These are phyloP conservation scores for Rutstroemia sp. DNA, from an alignment of 2,329 filamentous ascomycete genomes.

Conservation along the genomic window DNA sequence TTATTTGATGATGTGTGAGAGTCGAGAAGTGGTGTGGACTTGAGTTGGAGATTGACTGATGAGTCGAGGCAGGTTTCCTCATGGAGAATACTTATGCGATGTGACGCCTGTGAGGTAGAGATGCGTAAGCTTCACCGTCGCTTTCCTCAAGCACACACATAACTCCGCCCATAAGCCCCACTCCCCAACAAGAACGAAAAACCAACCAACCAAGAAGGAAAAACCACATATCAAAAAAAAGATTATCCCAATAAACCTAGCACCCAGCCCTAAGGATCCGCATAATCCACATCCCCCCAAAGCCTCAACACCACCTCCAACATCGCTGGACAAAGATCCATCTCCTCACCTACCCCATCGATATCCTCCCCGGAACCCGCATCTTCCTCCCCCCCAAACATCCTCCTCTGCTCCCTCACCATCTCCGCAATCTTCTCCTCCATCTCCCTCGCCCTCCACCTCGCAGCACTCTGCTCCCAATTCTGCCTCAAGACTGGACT, in stretches of 20 bases:
- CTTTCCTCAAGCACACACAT: too few relatives aligned
- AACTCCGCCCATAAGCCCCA: too few relatives aligned
- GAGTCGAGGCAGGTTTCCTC: too few relatives aligned
- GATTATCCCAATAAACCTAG: not conserved
- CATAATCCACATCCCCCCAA: slow-evolving; percentile 28
- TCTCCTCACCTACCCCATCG: slow-evolving; percentile 20
- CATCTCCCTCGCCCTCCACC: slow-evolving; percentile 25
- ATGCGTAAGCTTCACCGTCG: slow-evolving; percentile 23
- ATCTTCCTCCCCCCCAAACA: slow-evolving; percentile 27
- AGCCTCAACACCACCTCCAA: slow-evolving; percentile 26
- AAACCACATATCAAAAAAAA: not conserved
- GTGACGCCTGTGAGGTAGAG: slow-evolving; percentile 19
- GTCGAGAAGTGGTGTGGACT: too few relatives aligned
- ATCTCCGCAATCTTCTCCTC: not conserved
- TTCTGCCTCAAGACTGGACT: slow-evolving; percentile 27
- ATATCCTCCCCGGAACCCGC: slow-evolving; percentile 18
- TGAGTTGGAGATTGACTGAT: too few relatives aligned
- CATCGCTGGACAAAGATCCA: slow-evolving; percentile 29
- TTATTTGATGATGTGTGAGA: too few relatives aligned
- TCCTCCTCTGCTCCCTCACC: slow-evolving; percentile 13
- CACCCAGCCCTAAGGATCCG: slow-evolving; percentile 22
- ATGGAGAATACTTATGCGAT: slow-evolving; percentile 18
- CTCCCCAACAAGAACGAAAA: slow-evolving; percentile 11
- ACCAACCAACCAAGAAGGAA: not conserved
- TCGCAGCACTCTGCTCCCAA: slow-evolving; percentile 27